Base-by-base conservation (phyloP, 257 asterid genomes). In the Sherardia arvensis region DNA sequence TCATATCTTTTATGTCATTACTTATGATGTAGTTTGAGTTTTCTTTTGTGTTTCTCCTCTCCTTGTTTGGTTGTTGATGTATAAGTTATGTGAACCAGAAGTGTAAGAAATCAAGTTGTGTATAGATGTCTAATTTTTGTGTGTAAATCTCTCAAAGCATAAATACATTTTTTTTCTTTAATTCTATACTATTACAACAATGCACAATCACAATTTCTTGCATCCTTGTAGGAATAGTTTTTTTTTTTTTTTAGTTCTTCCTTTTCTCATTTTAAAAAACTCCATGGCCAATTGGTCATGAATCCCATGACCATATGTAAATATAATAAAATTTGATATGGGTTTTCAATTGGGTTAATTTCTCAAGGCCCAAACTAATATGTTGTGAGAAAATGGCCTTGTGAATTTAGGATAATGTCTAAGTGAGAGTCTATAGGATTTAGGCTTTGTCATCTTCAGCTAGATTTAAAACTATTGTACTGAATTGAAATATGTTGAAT, bases 1-100 rank as follows among this genome's bases (percentile, higher is more conserved):
- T 59, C 60, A 29, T 47, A n/a, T 32, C 21, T 68, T 11, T 10
- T 10, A 58, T 11, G 45, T 67, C 60, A 58, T 67, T 43, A 36
- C 33, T 47, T 59, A 38, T 68, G 66, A 67, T 59, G 54, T 49
- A 25, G 18, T 61, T 68, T 60, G 45, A 59, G 30, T 60, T 47
- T 23, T 40, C 7, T 43, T 43, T 14, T 14, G 1, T 23, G 32
- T 7, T 22, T 27, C 29, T 62, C 18, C n/a, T 4, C 22, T 32
- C 53, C 56, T 61, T 33, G 25, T 68, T 33, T 59, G 49, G 32
- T 8, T 49, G 28, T 63, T 29, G 47, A 5, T 32, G 53, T 59
- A 7, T 9, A 32, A 59, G 66, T n/a, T n/a, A n/a, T n/a, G n/a
- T n/a, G 53, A 60, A 23, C 49, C 30, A 59, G 29, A 68, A 49